Conservation (phyloP, 768 basidiomycete species). For the Porphyrellus cyaneotinctus region DNA sequence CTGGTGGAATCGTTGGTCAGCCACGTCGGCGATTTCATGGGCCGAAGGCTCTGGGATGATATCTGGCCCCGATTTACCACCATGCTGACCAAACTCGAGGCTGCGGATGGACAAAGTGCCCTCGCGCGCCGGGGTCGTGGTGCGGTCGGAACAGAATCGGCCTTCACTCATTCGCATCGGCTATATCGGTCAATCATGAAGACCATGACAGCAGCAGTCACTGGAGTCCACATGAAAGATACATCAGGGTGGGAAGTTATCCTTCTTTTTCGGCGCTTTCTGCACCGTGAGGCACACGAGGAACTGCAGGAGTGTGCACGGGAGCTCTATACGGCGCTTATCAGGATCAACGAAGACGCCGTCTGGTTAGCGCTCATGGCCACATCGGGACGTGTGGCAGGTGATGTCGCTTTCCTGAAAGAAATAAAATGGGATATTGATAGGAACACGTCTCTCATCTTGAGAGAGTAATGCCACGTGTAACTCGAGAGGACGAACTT, state of each 20-base stretch:
- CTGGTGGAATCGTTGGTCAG: constrained; percentile 69
- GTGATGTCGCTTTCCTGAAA: constrained; percentile 47
- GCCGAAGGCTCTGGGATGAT: constrained; percentile 81
- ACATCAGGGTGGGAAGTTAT: constrained; percentile 77
- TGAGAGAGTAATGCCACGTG: constrained; percentile 26
- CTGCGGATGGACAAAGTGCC: constrained; percentile 63
- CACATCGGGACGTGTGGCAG: constrained; percentile 43
- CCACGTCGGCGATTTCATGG: constrained; percentile 83
- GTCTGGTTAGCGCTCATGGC: constrained; percentile 76
- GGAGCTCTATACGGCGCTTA: constrained; percentile 59
- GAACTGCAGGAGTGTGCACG: constrained; percentile 70
- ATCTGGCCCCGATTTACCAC: constrained; percentile 81
- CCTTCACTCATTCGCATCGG: constrained; percentile 78
- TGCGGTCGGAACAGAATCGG: constrained; percentile 58
- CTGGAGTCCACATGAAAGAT: constrained; percentile 68
- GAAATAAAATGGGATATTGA: constrained; percentile 63
- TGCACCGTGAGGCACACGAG: constrained; percentile 59
- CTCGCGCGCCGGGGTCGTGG: constrained; percentile 52
- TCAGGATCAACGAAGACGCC: constrained; percentile 65
- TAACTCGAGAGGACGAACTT: neutral
- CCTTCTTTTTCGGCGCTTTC: constrained; percentile 70
- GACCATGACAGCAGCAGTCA: constrained; percentile 66
- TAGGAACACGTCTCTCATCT: constrained; percentile 32
- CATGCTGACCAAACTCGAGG: constrained; percentile 57
- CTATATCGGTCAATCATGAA: constrained; percentile 71